Base-by-base conservation (phyloP, 2,329 filamentous ascomycete genomes). In the Lizonia empirigonia region DNA sequence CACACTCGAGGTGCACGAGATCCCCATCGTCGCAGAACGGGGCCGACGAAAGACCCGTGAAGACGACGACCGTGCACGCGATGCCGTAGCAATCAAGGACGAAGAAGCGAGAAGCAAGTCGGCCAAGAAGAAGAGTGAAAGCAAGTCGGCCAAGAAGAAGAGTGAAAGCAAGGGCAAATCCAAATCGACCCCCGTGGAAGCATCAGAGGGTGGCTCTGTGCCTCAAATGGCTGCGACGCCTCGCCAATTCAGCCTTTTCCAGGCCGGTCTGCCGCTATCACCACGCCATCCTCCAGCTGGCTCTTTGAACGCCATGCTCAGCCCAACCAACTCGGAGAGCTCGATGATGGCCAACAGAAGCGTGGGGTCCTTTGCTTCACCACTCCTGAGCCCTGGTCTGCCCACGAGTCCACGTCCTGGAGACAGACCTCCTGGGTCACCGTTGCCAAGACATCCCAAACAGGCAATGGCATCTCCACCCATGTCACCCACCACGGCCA, bases 41-140 rank as follows among this genome's bases (percentile, higher is more conserved):
- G 93, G 91, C 7, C 84, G 91, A 52, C 82, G 90, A 62, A 90
- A 88, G 72, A 96, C 91, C 2, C 83, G 92, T 44, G 91, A 93
- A 70, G 90, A 96, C 55, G 92, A 97, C 64, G 91, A 97, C 60
- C 81, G 82, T 46, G 83, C 90, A 46, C 85, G 92, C 38, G 90
- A 93, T 67, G 78, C 85, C 12, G 72, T 86, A n/a, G 84, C 82
- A 1, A 70, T 82, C 37, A 81, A 85, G 65, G 86, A 91, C 63
- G 83, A 87, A 10, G 87, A 90, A 65, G 80, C 82, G 22, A 82
- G 87, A 51, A 91, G 88, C 71, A 76, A 84, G 23, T 92, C 89
- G 0, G 90, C 89, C 70, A 90, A 89, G 78, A 86, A 82, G 68
- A 80, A 77, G 57, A 77, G 76, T 53, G 79, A 79, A 61, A 80